Percentiles rank a stretch among this genome's conserved stretches.
Conservation (phyloP, 805 yeast species). For the Kazachstania africana region DNA sequence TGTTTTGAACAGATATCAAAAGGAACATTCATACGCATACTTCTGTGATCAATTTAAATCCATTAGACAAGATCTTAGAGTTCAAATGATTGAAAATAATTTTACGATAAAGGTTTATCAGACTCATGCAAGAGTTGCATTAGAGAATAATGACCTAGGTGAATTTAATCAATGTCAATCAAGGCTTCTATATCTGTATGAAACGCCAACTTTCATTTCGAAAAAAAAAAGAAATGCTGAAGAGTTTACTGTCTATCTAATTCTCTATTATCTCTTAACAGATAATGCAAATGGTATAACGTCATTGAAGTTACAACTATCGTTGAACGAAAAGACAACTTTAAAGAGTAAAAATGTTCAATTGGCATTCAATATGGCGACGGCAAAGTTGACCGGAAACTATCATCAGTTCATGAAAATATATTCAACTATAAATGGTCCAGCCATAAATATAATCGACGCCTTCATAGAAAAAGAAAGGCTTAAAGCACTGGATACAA, state of each 20-base stretch:
- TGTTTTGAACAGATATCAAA: conserved; percentile 41
- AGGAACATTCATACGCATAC: conserved; percentile 50
- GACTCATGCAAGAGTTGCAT: conserved; percentile 76
- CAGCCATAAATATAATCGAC: conserved; percentile 36
- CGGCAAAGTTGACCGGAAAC: conserved; percentile 30
- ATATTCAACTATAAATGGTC: conserved; percentile 30
- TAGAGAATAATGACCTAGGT: conserved; percentile 74
- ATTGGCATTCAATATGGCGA: conserved; percentile 23
- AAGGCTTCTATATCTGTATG: conserved; percentile 56
- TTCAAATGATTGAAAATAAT: conserved; percentile 70
- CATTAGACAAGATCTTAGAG: conserved; percentile 84
- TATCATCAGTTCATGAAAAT: conserved; percentile 42
- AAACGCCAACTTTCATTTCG: conserved; percentile 25
- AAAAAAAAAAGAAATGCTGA: conserved; percentile 27
- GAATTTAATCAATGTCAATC: conserved; percentile 94
- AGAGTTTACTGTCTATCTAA: conserved; percentile 64
- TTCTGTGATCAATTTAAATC: conserved; percentile 85
- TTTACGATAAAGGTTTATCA: conserved; percentile 76
- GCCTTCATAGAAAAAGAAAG: conserved; percentile 49
- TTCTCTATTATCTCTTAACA: conserved; percentile 66
- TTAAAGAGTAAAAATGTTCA: conserved; percentile 14
- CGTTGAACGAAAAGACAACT: conserved; percentile 7
- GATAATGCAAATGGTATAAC: conserved; percentile 34
- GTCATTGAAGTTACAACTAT: conserved; percentile 15
- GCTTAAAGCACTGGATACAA: conserved; percentile 40